Evolutionary conservation across 2,329 filamentous ascomycete species (phyloP), one percentile per base, ranked within the genome.

Genomic region (Podosphaera aphanis): DNA sequence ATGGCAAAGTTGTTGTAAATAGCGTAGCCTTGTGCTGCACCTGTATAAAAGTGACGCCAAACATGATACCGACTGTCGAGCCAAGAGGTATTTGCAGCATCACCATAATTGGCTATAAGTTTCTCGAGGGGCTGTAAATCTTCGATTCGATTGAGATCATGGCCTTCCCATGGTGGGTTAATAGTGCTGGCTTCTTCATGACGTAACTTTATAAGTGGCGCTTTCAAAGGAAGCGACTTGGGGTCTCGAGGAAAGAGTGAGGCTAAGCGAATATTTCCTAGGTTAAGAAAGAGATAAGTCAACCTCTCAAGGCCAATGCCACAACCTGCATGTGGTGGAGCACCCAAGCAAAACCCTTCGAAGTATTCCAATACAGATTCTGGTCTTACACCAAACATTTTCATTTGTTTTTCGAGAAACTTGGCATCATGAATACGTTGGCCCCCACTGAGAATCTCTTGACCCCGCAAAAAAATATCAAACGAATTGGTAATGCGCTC

Each of bases 21-120:
- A 1, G 90, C 82, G 57, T 83, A 94, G 10, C 84, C 82, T 29
- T 93, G 70, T 4, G 85, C 85, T 0, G 85, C 86, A 43, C 86
- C 86, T 2, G 81, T 88, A 29, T 65, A 61, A 19, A 71, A 64
- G 57, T 93, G 83, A 25, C 86, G 77, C 83, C 84, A 94, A 48
- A 93, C 77, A 57, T 83, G 71, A 60, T 86, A 93, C 5, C 84
- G 77, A 5, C 85, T 81, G 59, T 94, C 86, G 6, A 90, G 72
- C 84, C 85, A 94, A 0, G 84, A 90, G 0, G 86, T 94, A 57
- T 93, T 92, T 43, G 84, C 85, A 1, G 86, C 84, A 61, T 94
- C 86, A 50, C 86, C 86, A 54, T 94, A 94, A 61, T 94, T 94
- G 57, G 84, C 84, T 60, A 94, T 85, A 37, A 94, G 75, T 58